A percentile compares a stretch with the other conserved stretches of the same genome.
Evolutionary conservation across 2,329 filamentous ascomycete species (phyloP).

Genomic region (Grosmannia huntii): DNA sequence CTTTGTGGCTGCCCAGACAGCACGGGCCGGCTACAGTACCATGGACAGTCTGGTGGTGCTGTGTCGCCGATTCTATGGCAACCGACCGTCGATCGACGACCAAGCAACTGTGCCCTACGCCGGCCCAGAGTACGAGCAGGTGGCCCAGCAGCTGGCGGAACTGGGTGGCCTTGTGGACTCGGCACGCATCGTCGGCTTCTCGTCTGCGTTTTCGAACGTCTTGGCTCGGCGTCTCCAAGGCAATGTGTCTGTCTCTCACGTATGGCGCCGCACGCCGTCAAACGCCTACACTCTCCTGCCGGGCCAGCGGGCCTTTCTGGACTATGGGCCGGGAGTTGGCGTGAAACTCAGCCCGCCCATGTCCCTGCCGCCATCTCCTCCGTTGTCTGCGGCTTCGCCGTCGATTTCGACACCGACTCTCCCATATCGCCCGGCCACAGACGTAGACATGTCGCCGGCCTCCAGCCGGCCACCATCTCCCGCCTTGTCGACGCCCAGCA

Average conservation of each 20-base stretch:
- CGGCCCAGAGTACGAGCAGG: constrained; percentile 9
- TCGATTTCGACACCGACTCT: background rate
- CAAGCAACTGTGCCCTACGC: constrained; percentile 13
- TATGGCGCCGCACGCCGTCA: constrained; percentile 16
- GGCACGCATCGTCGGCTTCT: constrained; percentile 24
- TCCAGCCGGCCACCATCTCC: background rate
- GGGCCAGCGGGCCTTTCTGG: constrained; percentile 16
- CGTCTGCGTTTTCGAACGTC: background rate
- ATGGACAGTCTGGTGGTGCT: background rate
- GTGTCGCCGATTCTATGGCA: background rate
- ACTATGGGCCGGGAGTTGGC: background rate
- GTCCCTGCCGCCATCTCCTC: background rate
- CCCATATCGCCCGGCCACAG: background rate
- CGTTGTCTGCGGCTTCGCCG: background rate
- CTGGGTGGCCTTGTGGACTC: constrained; percentile 20
- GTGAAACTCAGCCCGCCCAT: background rate
- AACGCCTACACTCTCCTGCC: constrained; percentile 19
- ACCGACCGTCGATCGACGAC: background rate
- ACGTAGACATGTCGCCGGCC: background rate
- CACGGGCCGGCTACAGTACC: constrained; percentile 4
- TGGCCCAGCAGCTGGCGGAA: constrained; percentile 19
- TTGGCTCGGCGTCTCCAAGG: background rate
- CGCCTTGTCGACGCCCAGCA: background rate
- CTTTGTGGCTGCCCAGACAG: constrained; percentile 18
- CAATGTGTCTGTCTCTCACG: background rate